These are phyloP conservation scores for Obelidium mucronatum DNA, from an alignment of 192 early-diverging fungal species.

Conservation along the genomic window DNA sequence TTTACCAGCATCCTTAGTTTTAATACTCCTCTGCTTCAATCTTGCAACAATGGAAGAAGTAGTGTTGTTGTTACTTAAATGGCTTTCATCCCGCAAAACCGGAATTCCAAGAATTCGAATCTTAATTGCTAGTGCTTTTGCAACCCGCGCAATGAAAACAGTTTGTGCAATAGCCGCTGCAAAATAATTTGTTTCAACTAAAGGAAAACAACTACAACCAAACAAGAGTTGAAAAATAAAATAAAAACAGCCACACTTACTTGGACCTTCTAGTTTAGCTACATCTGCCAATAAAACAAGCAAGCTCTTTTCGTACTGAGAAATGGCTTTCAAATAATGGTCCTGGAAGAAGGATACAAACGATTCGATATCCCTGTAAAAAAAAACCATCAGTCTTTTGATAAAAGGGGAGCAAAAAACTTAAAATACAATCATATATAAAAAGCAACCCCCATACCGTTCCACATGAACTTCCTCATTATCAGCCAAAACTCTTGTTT, in stretches of 20 bases:
- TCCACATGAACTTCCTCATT: neutral
- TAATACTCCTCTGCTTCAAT: neutral
- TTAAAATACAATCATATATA: neutral
- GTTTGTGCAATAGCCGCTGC: neutral
- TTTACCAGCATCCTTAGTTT: too few relatives aligned
- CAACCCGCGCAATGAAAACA: slow-evolving; percentile 15
- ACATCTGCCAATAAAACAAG: neutral
- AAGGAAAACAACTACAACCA: neutral
- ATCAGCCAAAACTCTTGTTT: slow-evolving; percentile 1
- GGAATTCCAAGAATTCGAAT: neutral
- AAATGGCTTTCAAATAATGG: slow-evolving; percentile 21
- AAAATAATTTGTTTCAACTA: neutral
- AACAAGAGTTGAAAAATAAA: too few relatives aligned
- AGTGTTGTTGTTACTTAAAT: too few relatives aligned
- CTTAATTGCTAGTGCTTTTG: slow-evolving; percentile 22
- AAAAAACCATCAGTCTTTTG: too few relatives aligned
- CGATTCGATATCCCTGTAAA: slow-evolving; percentile 12
- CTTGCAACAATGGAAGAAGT: slow-evolving; percentile 5
- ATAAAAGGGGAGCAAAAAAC: neutral
- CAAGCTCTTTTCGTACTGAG: slow-evolving; percentile 8
- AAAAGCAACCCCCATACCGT: neutral
- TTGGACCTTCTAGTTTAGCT: neutral
- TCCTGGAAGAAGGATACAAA: slow-evolving; percentile 17
- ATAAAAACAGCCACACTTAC: too few relatives aligned
- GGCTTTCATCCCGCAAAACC: neutral